These are phyloP conservation scores for Umbelopsis sp. DNA, from an alignment of 371 early-diverging fungal species.

Conservation along the genomic window DNA sequence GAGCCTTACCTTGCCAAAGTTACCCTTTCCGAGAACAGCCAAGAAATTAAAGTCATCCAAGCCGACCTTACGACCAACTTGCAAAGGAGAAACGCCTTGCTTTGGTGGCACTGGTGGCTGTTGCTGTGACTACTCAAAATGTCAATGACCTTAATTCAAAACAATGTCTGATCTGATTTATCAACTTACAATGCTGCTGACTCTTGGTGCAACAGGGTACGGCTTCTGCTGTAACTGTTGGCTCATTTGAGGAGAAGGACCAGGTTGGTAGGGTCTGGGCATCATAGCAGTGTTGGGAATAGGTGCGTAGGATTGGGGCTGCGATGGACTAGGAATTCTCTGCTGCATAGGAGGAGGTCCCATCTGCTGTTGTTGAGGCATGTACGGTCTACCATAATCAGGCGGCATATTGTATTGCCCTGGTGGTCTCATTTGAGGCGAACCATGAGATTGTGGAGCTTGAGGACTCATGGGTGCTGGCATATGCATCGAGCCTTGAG, in stretches of 20 bases:
- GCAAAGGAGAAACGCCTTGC: slow-evolving; percentile 23
- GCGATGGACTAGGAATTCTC: slow-evolving; percentile 1
- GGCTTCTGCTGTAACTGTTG: slow-evolving; percentile 30
- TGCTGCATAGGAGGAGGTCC: slow-evolving; percentile 7
- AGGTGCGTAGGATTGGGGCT: slow-evolving; percentile 7
- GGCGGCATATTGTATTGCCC: not conserved
- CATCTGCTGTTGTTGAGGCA: slow-evolving; percentile 28
- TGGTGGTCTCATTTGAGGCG: slow-evolving; percentile 11
- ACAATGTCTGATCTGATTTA: slow-evolving; percentile 14
- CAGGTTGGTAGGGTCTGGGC: slow-evolving; percentile 30
- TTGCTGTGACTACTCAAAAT: slow-evolving; percentile 29
- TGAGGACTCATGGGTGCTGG: slow-evolving; percentile 23
- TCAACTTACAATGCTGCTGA: slow-evolving; percentile 37
- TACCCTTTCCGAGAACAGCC: slow-evolving; percentile 95
- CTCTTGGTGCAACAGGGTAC: slow-evolving; percentile 29
- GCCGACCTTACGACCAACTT: slow-evolving; percentile 45
- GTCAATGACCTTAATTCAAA: slow-evolving; percentile 31
- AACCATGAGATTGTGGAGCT: slow-evolving; percentile 18
- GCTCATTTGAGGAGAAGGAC: slow-evolving; percentile 33
- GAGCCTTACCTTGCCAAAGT: slow-evolving; percentile 88
- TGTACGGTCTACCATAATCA: slow-evolving; percentile 12
- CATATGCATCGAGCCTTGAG: slow-evolving; percentile 32
- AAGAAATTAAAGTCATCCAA: slow-evolving; percentile 87
- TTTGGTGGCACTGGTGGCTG: slow-evolving; percentile 31
- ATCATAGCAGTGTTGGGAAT: slow-evolving; percentile 15